Percentiles rank a stretch among this genome's conserved stretches.
Conservation (phyloP, 495 filamentous ascomycete genomes). For the Aspergillus coremiiformis region DNA sequence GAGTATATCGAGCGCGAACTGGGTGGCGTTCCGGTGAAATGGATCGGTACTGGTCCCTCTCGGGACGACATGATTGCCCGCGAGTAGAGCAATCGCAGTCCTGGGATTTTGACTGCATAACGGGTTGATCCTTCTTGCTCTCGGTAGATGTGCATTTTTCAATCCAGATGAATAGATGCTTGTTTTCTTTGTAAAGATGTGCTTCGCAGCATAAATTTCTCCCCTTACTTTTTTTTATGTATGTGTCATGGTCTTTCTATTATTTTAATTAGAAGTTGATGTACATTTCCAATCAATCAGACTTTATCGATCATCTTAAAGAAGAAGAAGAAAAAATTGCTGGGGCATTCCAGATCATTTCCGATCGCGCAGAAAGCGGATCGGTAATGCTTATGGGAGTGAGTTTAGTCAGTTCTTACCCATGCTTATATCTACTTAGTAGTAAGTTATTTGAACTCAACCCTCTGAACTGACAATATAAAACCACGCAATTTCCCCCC, state of each 20-base stretch:
- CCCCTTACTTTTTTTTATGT: background rate
- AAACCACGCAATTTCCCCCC: background rate
- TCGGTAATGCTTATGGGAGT: background rate
- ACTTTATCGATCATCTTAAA: too few relatives aligned
- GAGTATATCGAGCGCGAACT: slow-evolving; percentile 70
- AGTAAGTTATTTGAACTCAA: background rate
- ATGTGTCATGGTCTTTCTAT: background rate
- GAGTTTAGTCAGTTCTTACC: background rate
- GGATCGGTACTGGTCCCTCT: slow-evolving; percentile 71
- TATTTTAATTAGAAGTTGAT: too few relatives aligned
- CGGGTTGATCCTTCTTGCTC: background rate
- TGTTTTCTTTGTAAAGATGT: background rate
- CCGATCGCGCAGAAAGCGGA: background rate
- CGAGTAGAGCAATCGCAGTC: slow-evolving; percentile 20
- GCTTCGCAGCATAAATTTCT: too few relatives aligned
- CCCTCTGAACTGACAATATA: too few relatives aligned
- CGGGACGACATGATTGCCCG: slow-evolving; percentile 60
- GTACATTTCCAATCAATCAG: too few relatives aligned
- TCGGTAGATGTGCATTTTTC: background rate
- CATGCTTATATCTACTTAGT: background rate
- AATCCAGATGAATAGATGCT: background rate
- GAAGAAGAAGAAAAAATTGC: too few relatives aligned
- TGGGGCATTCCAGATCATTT: too few relatives aligned
- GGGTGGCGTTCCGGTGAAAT: slow-evolving; percentile 60
- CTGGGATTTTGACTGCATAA: background rate